Conservation (phyloP, 768 basidiomycete species). For the Boletus tylopilopsis region DNA sequence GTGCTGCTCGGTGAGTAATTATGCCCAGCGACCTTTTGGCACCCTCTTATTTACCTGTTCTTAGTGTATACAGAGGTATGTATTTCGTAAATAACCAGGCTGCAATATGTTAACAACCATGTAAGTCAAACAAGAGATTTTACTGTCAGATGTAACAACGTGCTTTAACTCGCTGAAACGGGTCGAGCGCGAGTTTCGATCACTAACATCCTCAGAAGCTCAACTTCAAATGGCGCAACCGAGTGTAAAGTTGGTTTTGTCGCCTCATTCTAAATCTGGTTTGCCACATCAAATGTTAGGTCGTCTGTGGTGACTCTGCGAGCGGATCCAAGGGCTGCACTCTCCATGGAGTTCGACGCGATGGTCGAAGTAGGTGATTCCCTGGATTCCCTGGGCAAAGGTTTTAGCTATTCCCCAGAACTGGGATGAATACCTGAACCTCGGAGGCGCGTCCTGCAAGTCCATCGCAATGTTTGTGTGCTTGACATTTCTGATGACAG, state of each 20-base stretch:
- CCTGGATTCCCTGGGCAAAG: background rate
- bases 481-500: conserved; percentile 2
- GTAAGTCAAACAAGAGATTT: conserved; percentile 80
- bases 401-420: conserved; percentile 35
- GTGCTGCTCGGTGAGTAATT: conserved; percentile 70
- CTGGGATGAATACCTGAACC: conserved; percentile 60
- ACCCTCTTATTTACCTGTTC: conserved; percentile 1
- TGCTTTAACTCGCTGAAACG: conserved; percentile 79
- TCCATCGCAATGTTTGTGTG: background rate
- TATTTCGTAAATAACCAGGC: background rate
- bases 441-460: conserved; percentile 35
- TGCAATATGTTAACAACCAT: background rate
- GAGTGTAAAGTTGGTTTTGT: conserved; percentile 49
- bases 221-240: conserved; percentile 72
- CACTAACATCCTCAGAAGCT: conserved; percentile 39
- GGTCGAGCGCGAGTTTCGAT: conserved; percentile 63
- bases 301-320: conserved; percentile 48
- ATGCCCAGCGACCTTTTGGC: background rate
- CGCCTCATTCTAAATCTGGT: background rate
- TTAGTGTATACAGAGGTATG: conserved; percentile 49
- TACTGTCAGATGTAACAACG: conserved; percentile 72
- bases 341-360: conserved; percentile 61
- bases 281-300: conserved; percentile 28
- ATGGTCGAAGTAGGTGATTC: conserved; percentile 50
- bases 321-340: conserved; percentile 46